Percentiles rank a stretch among this genome's conserved stretches.
Conservation (phyloP, 495 filamentous ascomycete species). For the Penicillium egyptiacum region DNA sequence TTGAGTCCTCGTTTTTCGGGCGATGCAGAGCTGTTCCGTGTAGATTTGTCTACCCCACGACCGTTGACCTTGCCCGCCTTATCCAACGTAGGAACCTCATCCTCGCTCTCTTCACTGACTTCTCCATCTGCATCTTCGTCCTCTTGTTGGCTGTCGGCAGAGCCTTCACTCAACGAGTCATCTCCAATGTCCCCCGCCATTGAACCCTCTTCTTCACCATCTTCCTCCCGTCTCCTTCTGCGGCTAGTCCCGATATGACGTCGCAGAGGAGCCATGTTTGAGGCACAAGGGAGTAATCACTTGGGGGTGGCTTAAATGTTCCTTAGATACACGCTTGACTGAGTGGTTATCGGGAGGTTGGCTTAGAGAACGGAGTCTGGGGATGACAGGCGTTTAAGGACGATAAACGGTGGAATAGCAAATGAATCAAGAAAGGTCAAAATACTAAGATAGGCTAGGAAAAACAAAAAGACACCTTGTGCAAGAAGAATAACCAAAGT, state of each 20-base stretch:
- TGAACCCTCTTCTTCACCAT: slow-evolving; percentile 69
- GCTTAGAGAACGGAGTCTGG: slow-evolving; percentile 4
- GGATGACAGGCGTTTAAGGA: slow-evolving; percentile 12
- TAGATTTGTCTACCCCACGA: slow-evolving; percentile 29
- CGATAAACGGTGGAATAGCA: slow-evolving; percentile 7
- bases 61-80: slow-evolving; percentile 41
- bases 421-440: slow-evolving; percentile 7
- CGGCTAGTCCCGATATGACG: slow-evolving; percentile 75
- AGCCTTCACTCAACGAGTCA: slow-evolving; percentile 81
- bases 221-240: slow-evolving; percentile 72
- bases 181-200: slow-evolving; percentile 69
- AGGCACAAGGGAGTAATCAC: slow-evolving; percentile 1
- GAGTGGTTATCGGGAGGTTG: slow-evolving; percentile 8
- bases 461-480: slow-evolving; percentile 8
- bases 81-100: slow-evolving; percentile 51
- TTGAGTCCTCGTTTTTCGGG: slow-evolving; percentile 32
- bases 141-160: slow-evolving; percentile 70
- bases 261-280: slow-evolving; percentile 60
- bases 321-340: slow-evolving; percentile 8
- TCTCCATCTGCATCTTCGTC: slow-evolving; percentile 72
- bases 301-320: not conserved
- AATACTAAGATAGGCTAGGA: not conserved
- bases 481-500: not conserved
- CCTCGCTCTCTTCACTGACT: slow-evolving; percentile 73
- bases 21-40: slow-evolving; percentile 28